A percentile compares a stretch with the other conserved stretches of the same genome.
These are phyloP conservation scores for Colletotrichum sp. DNA, from an alignment of 2,329 filamentous ascomycete genomes.

Conservation along the genomic window DNA sequence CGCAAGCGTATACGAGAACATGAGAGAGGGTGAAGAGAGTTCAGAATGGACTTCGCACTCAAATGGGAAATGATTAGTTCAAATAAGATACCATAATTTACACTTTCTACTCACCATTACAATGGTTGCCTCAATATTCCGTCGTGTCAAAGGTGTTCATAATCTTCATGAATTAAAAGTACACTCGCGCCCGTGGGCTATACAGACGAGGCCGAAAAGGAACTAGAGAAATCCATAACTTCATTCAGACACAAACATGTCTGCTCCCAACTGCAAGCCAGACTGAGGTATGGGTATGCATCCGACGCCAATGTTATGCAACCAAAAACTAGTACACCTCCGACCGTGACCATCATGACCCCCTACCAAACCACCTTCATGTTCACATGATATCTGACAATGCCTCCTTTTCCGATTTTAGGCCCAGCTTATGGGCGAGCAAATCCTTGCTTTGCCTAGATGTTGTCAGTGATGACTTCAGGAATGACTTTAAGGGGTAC, in stretches of 20 bases:
- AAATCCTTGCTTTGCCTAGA: constrained; percentile 56
- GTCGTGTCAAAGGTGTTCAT: neutral
- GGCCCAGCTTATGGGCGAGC: constrained; percentile 29
- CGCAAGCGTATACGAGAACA: neutral
- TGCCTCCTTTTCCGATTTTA: neutral
- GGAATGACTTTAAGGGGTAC: constrained; percentile 19
- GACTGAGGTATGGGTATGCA: constrained; percentile 32
- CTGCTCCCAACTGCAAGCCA: constrained; percentile 32
- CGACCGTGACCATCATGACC: constrained; percentile 3
- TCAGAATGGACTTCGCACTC: neutral
- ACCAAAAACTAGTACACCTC: constrained; percentile 12
- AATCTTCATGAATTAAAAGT: constrained; percentile 16
- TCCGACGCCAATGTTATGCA: constrained; percentile 40
- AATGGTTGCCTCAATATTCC: neutral
- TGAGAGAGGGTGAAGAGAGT: neutral
- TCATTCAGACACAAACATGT: constrained; percentile 35
- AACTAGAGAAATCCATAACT: constrained; percentile 15
- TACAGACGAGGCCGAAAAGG: constrained; percentile 3
- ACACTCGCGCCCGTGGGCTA: constrained; percentile 10
- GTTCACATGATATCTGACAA: constrained; percentile 8
- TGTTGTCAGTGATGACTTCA: neutral
- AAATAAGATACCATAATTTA: neutral
- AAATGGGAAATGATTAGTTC: neutral
- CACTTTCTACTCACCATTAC: neutral
- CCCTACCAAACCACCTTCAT: constrained; percentile 1